Base-by-base conservation (phyloP, 2,329 filamentous ascomycete genomes). In the Shiraia sp. region DNA sequence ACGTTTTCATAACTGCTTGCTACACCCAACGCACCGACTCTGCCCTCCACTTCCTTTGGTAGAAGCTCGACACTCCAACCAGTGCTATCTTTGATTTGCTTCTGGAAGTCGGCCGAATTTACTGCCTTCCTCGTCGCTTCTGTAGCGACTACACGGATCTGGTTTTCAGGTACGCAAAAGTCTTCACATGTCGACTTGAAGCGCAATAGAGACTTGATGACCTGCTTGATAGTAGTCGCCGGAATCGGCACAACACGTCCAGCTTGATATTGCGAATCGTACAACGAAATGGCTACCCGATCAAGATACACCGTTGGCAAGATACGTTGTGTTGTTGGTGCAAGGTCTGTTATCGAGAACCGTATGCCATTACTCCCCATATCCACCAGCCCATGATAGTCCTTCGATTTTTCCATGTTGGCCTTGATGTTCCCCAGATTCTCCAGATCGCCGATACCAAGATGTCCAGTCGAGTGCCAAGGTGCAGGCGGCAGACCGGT, bases 281-380 rank as follows among this genome's bases (percentile, higher is more conserved):
- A 95, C 9, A 96, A 79, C 2, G 90, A 96, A 43, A 96, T 93
- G 15, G 79, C 80, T 8, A 83, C 86, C 5, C 91, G 85, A 57
- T 90, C 83, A 57, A 87, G 82, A 70, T 89, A 95, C 41, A 96
- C 59, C 17, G 87, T 91, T 13, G 79, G 83, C 29, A 96, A 78
- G 16, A 90, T 81, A 16, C 90, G 86, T 16, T 87, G 78, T 27
- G 76, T 81, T 3, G 83, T 81, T 15, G 86, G 84, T 3, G 83
- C 79, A n/a, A 95, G 78, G 53, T 90, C 84, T 7, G 90, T 88
- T 59, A 96, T 89, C 31, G 89, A 92, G 75, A 95, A 95, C 40
- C 91, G 88, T 59, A 96, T 92, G 58, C 90, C 91, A 75, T 96
- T 96, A 75, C 90, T 68, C 40, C 64, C 64, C 64, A 68, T 66